Base-by-base conservation (phyloP, 306 rosid species). In the Dryas alaskensis region DNA sequence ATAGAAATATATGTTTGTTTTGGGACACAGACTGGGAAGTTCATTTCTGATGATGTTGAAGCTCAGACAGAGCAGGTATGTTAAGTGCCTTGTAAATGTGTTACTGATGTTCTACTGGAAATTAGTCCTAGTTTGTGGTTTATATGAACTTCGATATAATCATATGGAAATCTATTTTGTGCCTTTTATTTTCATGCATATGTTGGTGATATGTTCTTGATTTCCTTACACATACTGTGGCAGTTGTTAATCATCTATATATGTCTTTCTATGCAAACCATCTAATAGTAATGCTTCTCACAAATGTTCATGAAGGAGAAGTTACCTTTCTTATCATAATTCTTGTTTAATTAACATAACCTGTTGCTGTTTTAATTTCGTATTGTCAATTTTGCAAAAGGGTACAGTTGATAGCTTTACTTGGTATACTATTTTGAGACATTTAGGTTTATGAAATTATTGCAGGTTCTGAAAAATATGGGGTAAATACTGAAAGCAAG, bases 11-110 rank as follows among this genome's bases (percentile, higher is more conserved):
- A 37, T 73, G 49, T 57, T 74, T 70, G 39, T 57, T 53, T 22
- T 79, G 17, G 19, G 74, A 78, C 78, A 59, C 82, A 93, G 98
- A 88, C 96, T 0, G 98, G 98, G 74, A 91, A 94, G 69, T 91
- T 94, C 57, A 67, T 86, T 65, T 94, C 98, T 1, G 91, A 89
- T 48, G 65, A 79, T 77, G 88, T 94, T 76, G 97, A 88, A 84
- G 96, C 70, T 77, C 97, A 94, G 84, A 89, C 98, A 6, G 98
- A 89, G 86, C 98, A 94, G 97, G 98, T 89, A 85, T 50, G 70
- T 12, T 11, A 51, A 37, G 11, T 39, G 55, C 46, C 25, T 53
- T 43, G 55, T 73, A 53, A 19, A 54, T 69, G 60, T 44, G 60
- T 10, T 7, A 12, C 67, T 54, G 65, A 8, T 69, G 8, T 42